Conservation (phyloP, 257 asterid genomes). For the Eustoma russellianum region DNA sequence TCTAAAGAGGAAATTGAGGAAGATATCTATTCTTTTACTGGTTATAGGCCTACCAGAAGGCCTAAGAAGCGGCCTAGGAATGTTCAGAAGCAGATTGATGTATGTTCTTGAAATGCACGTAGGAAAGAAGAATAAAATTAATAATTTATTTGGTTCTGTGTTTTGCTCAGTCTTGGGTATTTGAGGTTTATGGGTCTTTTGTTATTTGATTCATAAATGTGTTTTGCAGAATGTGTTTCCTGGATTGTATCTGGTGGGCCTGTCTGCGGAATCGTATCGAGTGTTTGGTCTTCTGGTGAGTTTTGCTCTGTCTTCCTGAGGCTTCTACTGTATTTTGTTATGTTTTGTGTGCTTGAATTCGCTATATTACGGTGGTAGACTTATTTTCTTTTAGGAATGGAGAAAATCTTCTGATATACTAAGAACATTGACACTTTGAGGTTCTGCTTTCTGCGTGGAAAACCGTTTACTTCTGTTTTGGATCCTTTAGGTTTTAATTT, state of each 20-base stretch:
- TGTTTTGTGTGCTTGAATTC: background rate
- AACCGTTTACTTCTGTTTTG: too few species aligned
- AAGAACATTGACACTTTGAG: too few species aligned
- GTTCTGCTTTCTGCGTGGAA: too few species aligned
- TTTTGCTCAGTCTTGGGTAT: background rate
- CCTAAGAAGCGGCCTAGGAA: conserved; percentile 65
- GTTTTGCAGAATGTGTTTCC: conserved; percentile 53
- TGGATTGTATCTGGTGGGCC: conserved; percentile 62
- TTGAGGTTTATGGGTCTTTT: background rate
- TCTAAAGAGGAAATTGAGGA: conserved; percentile 90
- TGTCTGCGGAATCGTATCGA: conserved; percentile 47
- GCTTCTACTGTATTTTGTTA: background rate
- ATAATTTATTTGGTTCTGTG: background rate
- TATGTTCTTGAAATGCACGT: conserved; percentile 14
- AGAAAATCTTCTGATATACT: too few species aligned
- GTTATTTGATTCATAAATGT: background rate
- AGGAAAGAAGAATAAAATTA: background rate
- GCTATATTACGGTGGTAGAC: background rate
- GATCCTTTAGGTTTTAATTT: too few species aligned
- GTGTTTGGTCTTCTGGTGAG: conserved; percentile 46
- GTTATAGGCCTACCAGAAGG: conserved; percentile 64
- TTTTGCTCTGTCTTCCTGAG: background rate
- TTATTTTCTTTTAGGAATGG: background rate
- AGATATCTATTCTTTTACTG: conserved; percentile 74
- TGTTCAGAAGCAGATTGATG: conserved; percentile 73